A percentile compares a stretch with the other conserved stretches of the same genome.
Conservation (phyloP, 176 grass and related monocot species). For the Hordeum vulgare region DNA sequence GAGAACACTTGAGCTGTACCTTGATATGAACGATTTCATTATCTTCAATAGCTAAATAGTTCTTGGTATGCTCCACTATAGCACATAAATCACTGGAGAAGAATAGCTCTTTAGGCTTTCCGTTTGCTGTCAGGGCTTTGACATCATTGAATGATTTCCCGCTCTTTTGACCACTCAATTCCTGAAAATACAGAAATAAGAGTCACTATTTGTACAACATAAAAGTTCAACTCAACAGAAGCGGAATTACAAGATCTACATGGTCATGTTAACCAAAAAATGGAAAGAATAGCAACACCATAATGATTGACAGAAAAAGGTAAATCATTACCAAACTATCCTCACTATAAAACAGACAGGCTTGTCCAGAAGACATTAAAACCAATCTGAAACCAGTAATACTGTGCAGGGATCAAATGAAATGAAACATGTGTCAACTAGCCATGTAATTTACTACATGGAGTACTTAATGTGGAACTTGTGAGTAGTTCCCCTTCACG, state of each 20-base stretch:
- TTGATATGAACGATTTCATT: conserved; percentile 92
- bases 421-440: neutral
- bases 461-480: neutral
- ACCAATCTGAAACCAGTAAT: neutral
- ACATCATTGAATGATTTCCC: conserved; percentile 79
- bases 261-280: neutral
- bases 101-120: conserved; percentile 90
- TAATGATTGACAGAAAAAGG: neutral
- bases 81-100: conserved; percentile 96
- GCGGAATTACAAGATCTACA: neutral
- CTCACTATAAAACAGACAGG: neutral
- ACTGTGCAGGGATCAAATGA: neutral
- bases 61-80: conserved; percentile 98
- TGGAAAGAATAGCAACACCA: neutral
- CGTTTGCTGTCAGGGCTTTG: conserved; percentile 69
- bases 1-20: neutral
- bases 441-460: neutral
- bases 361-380: neutral
- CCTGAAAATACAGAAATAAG: conserved; percentile 36
- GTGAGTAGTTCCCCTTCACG: neutral
- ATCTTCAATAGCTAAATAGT: conserved; percentile 86
- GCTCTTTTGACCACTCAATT: conserved; percentile 63
- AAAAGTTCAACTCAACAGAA: neutral
- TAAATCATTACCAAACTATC: neutral
- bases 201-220: neutral